Evolutionary conservation across 2,329 filamentous ascomycete species (phyloP).

Genomic region (Magnaporthales sp.): DNA sequence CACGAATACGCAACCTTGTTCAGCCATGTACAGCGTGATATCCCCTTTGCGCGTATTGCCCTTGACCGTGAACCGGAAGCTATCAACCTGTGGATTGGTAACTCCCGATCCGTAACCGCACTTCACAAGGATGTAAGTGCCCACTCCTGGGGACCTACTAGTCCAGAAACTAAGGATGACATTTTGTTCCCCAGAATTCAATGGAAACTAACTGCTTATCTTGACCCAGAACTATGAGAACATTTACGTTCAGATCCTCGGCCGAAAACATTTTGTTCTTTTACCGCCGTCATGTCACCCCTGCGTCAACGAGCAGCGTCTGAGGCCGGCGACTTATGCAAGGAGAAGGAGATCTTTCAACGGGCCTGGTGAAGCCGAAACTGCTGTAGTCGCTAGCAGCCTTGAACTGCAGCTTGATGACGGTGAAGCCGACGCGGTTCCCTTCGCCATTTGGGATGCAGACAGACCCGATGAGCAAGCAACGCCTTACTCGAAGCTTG

Average conservation of each 20-base stretch:
- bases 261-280: constrained; percentile 66
- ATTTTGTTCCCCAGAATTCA: not conserved
- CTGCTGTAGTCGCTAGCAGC: constrained; percentile 17
- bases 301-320: constrained; percentile 55
- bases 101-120: constrained; percentile 59
- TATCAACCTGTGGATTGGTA: constrained; percentile 77
- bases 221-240: constrained; percentile 60
- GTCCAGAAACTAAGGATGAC: not conserved
- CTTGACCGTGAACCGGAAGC: constrained; percentile 60
- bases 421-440: constrained; percentile 31
- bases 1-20: constrained; percentile 61
- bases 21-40: constrained; percentile 50
- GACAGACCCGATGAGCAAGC: constrained; percentile 40
- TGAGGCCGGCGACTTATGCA: constrained; percentile 51
- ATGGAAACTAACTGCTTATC: not conserved
- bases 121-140: constrained; percentile 72
- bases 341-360: constrained; percentile 25
- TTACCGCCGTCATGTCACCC: constrained; percentile 63
- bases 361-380: constrained; percentile 7
- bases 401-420: constrained; percentile 24
- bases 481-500: constrained; percentile 51
- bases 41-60: constrained; percentile 67
- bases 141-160: not conserved
- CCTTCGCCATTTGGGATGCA: constrained; percentile 70
- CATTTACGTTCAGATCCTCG: constrained; percentile 68